These are phyloP conservation scores for Malus hybrid DNA, from an alignment of 331 rosid species.

Conservation along the genomic window DNA sequence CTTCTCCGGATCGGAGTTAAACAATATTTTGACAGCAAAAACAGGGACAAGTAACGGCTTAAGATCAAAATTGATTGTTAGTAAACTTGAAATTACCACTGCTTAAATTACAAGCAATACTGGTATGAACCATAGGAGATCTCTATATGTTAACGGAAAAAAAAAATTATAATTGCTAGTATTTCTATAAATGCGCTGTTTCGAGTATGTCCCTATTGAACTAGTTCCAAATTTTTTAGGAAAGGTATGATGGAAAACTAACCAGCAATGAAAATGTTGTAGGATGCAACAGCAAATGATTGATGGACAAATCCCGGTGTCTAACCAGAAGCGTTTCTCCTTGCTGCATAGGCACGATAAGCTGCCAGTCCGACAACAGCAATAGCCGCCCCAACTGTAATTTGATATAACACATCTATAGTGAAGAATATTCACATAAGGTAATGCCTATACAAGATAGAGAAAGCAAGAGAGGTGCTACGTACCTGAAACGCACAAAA, in stretches of 20 bases:
- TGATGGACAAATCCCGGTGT: neutral
- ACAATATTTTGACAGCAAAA: neutral
- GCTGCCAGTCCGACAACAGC: slow-evolving; percentile 70
- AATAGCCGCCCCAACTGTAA: slow-evolving; percentile 78
- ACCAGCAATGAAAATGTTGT: slow-evolving; percentile 3
- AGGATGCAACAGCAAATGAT: slow-evolving; percentile 11
- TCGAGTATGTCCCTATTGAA: slow-evolving; percentile 9
- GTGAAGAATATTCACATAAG: neutral
- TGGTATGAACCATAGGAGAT: neutral
- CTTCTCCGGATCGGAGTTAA: neutral
- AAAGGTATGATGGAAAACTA: neutral
- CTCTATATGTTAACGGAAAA: neutral
- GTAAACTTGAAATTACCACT: neutral
- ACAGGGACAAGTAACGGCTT: neutral
- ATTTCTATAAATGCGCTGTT: slow-evolving; percentile 14
- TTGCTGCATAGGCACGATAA: slow-evolving; percentile 60
- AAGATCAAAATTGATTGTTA: neutral
- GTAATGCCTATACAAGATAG: neutral
- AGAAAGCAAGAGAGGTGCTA: neutral
- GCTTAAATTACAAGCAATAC: neutral
- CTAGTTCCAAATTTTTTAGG: slow-evolving; percentile 8
- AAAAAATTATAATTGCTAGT: neutral
- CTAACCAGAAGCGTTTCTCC: slow-evolving; percentile 55
- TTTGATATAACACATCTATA: slow-evolving; percentile 18
- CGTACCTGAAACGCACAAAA: slow-evolving; percentile 70